Evolutionary conservation across 441 rosid species (phyloP).

Genomic region (Pelargonium exstipulatum): DNA sequence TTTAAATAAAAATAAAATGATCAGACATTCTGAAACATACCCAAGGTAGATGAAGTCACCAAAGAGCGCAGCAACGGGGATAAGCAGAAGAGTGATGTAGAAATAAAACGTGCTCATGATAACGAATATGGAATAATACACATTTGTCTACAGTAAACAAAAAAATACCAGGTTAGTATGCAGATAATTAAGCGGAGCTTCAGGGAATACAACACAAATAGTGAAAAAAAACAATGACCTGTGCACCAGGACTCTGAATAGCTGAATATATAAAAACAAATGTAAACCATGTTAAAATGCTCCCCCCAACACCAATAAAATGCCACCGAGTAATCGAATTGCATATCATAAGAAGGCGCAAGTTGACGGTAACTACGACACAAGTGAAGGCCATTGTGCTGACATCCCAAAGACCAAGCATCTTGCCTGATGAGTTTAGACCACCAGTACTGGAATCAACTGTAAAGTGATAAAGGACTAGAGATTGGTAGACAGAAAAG

Average conservation of each 20-base stretch:
- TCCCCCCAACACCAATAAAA: conserved; percentile 83
- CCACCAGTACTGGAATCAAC: conserved; percentile 57
- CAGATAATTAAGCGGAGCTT: neutral
- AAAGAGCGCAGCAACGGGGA: conserved; percentile 79
- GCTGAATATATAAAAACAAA: conserved; percentile 72
- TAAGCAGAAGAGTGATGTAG: conserved; percentile 66
- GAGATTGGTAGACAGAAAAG: conserved; percentile 86
- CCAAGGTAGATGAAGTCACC: conserved; percentile 89
- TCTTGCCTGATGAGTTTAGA: conserved; percentile 72
- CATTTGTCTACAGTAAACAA: conserved; percentile 60
- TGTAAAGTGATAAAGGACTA: conserved; percentile 68
- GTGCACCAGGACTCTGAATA: conserved; percentile 47
- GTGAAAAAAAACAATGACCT: conserved; percentile 41
- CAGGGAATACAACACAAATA: neutral
- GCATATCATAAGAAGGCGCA: conserved; percentile 94
- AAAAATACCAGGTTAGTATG: conserved; percentile 20
- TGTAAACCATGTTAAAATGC: conserved; percentile 84
- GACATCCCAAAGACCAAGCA: conserved; percentile 93
- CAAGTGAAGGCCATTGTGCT: conserved; percentile 98
- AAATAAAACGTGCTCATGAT: conserved; percentile 87
- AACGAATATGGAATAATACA: conserved; percentile 72
- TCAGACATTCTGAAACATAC: conserved; percentile 38
- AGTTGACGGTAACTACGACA: conserved; percentile 85
- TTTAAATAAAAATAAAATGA: neutral
- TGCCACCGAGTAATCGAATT: conserved; percentile 95